Percentiles rank a stretch among this genome's conserved stretches.
These are phyloP conservation scores for Lecanicillium sp. DNA, from an alignment of 2,329 filamentous ascomycete genomes.

Conservation along the genomic window DNA sequence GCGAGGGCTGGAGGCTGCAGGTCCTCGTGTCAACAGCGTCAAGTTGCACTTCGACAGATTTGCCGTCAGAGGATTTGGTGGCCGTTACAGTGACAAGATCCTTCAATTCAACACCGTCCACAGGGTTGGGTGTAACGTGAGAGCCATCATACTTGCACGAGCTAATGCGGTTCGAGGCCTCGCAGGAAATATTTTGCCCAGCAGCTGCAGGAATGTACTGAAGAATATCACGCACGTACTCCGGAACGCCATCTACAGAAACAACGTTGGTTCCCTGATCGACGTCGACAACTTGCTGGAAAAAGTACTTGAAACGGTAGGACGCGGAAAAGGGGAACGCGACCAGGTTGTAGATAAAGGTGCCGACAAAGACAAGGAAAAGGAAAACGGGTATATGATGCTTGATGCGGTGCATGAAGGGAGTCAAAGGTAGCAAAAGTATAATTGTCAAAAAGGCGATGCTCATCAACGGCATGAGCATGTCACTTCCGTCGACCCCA, in stretches of 20 bases:
- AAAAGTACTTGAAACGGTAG: constrained; percentile 78
- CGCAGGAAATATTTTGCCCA: constrained; percentile 51
- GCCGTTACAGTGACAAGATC: constrained; percentile 55
- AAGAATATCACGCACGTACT: constrained; percentile 61
- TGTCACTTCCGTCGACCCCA: constrained; percentile 69
- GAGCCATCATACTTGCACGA: constrained; percentile 63
- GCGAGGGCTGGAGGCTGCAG: constrained; percentile 66
- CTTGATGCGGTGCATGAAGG: constrained; percentile 80
- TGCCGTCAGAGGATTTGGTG: constrained; percentile 22
- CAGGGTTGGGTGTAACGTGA: constrained; percentile 51
- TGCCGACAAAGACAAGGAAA: constrained; percentile 62
- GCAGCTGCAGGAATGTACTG: constrained; percentile 61
- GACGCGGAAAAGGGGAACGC: constrained; percentile 82
- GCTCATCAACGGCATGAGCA: constrained; percentile 62
- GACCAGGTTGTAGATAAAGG: constrained; percentile 74
- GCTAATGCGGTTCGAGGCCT: constrained; percentile 36
- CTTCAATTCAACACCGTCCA: constrained; percentile 33
- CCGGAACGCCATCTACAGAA: constrained; percentile 57
- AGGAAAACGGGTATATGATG: constrained; percentile 75
- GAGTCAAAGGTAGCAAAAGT: constrained; percentile 66
- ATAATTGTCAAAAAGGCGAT: constrained; percentile 62
- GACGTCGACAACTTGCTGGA: constrained; percentile 73
- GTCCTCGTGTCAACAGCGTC: constrained; percentile 67
- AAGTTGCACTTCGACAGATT: constrained; percentile 55
- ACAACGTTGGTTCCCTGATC: constrained; percentile 63